phyloP scores from a whole-genome alignment of 352 stramenopile species.

The Pelagophyceae sp. region DNA sequence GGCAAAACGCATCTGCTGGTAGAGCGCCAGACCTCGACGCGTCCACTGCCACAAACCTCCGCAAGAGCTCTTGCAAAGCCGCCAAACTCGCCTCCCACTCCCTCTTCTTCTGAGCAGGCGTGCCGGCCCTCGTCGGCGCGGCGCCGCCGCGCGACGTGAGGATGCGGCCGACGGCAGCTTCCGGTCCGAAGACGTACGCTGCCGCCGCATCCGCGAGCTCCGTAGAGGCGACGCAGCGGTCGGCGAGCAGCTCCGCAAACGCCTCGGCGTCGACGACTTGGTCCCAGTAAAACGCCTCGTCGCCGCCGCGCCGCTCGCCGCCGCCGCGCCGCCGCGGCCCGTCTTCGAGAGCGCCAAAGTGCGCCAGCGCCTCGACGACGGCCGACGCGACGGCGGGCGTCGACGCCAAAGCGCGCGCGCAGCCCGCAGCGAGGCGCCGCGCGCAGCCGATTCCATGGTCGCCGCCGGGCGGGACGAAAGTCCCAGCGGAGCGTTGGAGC shows the following conservation, averaged over 20 bases:
- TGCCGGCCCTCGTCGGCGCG: not conserved
- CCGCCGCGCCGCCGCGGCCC: too few relatives aligned
- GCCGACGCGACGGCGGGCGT: not conserved
- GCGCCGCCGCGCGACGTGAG: not conserved
- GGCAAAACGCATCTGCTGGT: too few relatives aligned
- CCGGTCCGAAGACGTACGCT: not conserved
- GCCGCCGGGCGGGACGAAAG: not conserved
- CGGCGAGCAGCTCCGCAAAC: not conserved
- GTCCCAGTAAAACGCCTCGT: not conserved
- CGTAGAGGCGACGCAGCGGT: not conserved
- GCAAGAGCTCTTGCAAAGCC: not conserved
- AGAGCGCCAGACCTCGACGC: not conserved
- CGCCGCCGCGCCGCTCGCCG: not conserved
- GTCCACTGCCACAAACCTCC: not conserved
- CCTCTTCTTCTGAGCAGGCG: not conserved
- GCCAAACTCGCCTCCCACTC: not conserved
- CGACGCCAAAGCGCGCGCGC: not conserved
- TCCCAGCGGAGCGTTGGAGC: not conserved
- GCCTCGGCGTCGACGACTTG: constrained; percentile 5
- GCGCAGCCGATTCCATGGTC: not conserved
- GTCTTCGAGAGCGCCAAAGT: not conserved
- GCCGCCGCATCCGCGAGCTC: not conserved
- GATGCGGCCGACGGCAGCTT: not conserved
- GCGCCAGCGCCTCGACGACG: not conserved
- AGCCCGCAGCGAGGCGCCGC: not conserved